phyloP scores from a whole-genome alignment of 2,329 filamentous ascomycete species.

The Trematosphaeria pertusa region DNA sequence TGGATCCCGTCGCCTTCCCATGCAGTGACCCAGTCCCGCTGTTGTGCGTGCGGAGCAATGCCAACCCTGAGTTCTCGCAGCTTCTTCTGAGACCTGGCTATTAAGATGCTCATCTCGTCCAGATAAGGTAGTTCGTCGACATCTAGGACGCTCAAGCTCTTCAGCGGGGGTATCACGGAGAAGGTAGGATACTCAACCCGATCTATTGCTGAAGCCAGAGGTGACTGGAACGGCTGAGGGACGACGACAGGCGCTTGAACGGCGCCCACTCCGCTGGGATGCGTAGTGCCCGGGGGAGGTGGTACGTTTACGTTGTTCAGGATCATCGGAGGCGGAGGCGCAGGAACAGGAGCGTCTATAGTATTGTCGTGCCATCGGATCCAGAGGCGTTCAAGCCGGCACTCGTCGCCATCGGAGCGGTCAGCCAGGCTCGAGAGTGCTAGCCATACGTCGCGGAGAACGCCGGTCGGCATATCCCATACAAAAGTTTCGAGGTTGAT shows the following conservation, averaged over 20 bases:
- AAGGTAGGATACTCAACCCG: slow-evolving; percentile 81
- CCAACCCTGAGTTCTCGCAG: slow-evolving; percentile 77
- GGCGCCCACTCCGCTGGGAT: slow-evolving; percentile 43
- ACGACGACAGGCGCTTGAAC: slow-evolving; percentile 42
- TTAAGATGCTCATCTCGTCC: slow-evolving; percentile 80
- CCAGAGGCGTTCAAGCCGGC: slow-evolving; percentile 77
- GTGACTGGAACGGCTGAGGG: slow-evolving; percentile 35
- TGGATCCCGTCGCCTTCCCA: slow-evolving; percentile 70
- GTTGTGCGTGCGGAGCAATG: slow-evolving; percentile 64
- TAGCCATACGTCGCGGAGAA: slow-evolving; percentile 81
- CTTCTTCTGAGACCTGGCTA: slow-evolving; percentile 71
- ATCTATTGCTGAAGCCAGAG: slow-evolving; percentile 46
- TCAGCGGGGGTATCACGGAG: slow-evolving; percentile 76
- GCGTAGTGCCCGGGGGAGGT: slow-evolving; percentile 47
- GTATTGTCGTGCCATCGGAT: slow-evolving; percentile 84
- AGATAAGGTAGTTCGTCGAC: slow-evolving; percentile 84
- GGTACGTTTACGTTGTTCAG: slow-evolving; percentile 46
- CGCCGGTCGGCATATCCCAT: slow-evolving; percentile 90
- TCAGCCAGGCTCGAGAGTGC: slow-evolving; percentile 75
- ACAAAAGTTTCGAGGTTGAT: slow-evolving; percentile 80
- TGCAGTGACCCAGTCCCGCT: slow-evolving; percentile 63
- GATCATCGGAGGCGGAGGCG: slow-evolving; percentile 46
- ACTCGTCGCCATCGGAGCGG: slow-evolving; percentile 64
- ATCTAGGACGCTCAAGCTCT: slow-evolving; percentile 77
- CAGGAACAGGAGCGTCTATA: slow-evolving; percentile 48